phyloP scores from a whole-genome alignment of 2,329 filamentous ascomycete genomes.

The Talaromyces sp. region DNA sequence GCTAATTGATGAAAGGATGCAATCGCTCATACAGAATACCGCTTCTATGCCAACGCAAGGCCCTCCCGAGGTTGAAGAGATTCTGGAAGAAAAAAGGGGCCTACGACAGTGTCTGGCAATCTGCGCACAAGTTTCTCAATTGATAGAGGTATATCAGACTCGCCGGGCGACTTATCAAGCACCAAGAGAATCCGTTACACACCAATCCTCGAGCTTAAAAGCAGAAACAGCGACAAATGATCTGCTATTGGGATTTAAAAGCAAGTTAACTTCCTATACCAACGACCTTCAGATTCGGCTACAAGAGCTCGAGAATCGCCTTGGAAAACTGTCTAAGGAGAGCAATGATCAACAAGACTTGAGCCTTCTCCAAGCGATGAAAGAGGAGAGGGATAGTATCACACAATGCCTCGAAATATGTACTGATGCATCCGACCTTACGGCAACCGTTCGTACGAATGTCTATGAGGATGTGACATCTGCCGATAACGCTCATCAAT shows the following conservation, averaged over 20 bases:
- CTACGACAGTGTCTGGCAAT: no score
- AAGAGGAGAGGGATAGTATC: slow-evolving; percentile 30
- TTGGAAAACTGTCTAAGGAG: slow-evolving; percentile 17
- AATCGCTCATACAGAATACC: no score
- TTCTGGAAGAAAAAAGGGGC: no score
- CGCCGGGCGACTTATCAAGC: no score
- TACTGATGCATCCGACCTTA: slow-evolving; percentile 27
- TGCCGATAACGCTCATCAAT: slow-evolving; percentile 29
- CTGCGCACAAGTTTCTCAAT: no score
- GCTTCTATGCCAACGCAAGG: no score
- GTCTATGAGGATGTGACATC: slow-evolving; percentile 30
- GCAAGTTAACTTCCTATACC: slow-evolving; percentile 23
- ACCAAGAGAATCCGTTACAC: no score
- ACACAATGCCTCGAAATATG: slow-evolving; percentile 29
- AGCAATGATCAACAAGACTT: slow-evolving; percentile 16
- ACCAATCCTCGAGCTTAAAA: no score
- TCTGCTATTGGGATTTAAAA: slow-evolving; percentile 20
- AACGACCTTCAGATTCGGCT: slow-evolving; percentile 24
- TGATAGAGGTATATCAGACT: no score
- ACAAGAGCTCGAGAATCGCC: slow-evolving; percentile 23
- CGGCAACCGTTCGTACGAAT: slow-evolving; percentile 26
- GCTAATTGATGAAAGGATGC: no score
- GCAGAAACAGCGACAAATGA: slow-evolving; percentile 17
- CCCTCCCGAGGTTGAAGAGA: no score
- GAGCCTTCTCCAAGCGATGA: slow-evolving; percentile 21